Conservation (phyloP, 2,329 filamentous ascomycete species). For the Orbilia quercus region DNA sequence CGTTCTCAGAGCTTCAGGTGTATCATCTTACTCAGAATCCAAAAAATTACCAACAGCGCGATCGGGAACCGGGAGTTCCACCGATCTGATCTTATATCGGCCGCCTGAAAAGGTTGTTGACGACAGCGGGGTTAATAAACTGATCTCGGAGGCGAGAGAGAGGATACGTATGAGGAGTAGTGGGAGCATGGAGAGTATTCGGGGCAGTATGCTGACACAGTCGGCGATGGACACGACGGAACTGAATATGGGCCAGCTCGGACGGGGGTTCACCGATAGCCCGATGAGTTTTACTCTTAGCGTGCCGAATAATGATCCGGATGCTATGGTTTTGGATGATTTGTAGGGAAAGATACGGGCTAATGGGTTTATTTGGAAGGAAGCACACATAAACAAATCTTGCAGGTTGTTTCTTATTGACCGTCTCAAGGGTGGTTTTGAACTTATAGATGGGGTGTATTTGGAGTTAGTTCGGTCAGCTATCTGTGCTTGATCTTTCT, state of each 20-base stretch:
- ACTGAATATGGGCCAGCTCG: constrained; percentile 29
- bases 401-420: not conserved
- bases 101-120: constrained; percentile 78
- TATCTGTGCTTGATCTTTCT: too few relatives aligned
- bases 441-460: not conserved
- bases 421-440: not conserved
- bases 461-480: not conserved
- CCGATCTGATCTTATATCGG: constrained; percentile 80
- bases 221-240: constrained; percentile 35
- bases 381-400: not conserved
- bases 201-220: constrained; percentile 9
- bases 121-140: constrained; percentile 81
- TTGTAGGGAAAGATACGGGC: constrained; percentile 3
- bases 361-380: not conserved
- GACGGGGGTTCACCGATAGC: constrained; percentile 59
- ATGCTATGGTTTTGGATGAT: constrained; percentile 76
- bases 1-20: constrained; percentile 64
- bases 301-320: constrained; percentile 65
- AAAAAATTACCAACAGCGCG: constrained; percentile 68
- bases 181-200: constrained; percentile 58
- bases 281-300: constrained; percentile 55
- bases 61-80: constrained; percentile 57
- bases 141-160: constrained; percentile 81
- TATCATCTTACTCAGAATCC: constrained; percentile 67
- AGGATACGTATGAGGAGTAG: constrained; percentile 72